Conservation (phyloP, 1,284 basidiomycete genomes). For the Tremellales sp. region DNA sequence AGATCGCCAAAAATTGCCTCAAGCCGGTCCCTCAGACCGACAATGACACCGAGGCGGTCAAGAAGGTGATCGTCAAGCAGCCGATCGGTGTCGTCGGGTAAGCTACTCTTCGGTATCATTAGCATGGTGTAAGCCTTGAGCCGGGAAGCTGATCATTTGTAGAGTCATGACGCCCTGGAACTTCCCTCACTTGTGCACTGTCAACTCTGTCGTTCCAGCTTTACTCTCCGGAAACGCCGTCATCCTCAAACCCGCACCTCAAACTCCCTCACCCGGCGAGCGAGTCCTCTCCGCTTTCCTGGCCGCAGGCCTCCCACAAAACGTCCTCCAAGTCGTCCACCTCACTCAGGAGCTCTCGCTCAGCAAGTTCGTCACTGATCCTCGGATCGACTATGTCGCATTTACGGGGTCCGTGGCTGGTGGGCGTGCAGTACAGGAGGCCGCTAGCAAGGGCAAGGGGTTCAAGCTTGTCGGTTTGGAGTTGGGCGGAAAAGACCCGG, state of each 20-base stretch:
- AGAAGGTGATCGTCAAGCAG: constrained; percentile 71
- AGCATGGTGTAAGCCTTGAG: neutral
- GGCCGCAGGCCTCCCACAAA: constrained; percentile 69
- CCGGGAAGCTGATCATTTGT: neutral
- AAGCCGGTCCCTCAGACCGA: constrained; percentile 69
- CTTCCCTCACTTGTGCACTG: constrained; percentile 80
- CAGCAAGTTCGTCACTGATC: constrained; percentile 62
- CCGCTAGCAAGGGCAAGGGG: constrained; percentile 50
- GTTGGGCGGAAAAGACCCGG: constrained; percentile 94
- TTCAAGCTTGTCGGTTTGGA: constrained; percentile 69
- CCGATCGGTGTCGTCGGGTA: constrained; percentile 92
- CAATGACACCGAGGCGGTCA: constrained; percentile 76
- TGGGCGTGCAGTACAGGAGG: constrained; percentile 47
- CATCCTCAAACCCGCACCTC: constrained; percentile 88
- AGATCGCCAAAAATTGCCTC: constrained; percentile 71
- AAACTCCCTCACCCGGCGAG: constrained; percentile 84
- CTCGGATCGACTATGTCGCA: constrained; percentile 70
- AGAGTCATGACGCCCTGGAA: constrained; percentile 52
- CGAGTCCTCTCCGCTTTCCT: constrained; percentile 66
- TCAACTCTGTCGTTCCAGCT: constrained; percentile 87
- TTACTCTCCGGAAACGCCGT: constrained; percentile 81
- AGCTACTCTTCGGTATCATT: constrained; percentile 20
- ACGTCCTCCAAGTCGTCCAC: constrained; percentile 75
- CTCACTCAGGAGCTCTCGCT: constrained; percentile 63
- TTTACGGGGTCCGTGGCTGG: constrained; percentile 80